Percentiles rank a stretch among this genome's conserved stretches.
Conservation (phyloP, 208 protist species). For the Phytomonas francai region DNA sequence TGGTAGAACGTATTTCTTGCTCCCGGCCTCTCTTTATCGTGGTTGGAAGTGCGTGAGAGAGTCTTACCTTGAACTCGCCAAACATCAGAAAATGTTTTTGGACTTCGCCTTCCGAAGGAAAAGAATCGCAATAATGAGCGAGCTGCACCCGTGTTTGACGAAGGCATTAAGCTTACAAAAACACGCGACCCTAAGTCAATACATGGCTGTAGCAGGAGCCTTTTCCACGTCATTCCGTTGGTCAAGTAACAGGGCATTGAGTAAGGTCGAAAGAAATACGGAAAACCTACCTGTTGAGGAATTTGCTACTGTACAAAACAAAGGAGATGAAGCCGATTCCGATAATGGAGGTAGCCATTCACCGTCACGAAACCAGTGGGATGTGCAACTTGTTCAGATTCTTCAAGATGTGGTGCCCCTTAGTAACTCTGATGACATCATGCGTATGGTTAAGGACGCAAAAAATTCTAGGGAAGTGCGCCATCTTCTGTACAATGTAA, state of each 20-base stretch:
- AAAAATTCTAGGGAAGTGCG: constrained; percentile 75
- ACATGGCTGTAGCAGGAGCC: neutral
- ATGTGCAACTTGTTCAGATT: constrained; percentile 25
- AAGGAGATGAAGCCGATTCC: neutral
- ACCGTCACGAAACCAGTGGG: constrained; percentile 8
- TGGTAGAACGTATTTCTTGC: neutral
- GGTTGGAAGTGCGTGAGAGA: neutral
- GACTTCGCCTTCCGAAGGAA: neutral
- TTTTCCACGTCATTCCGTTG: neutral
- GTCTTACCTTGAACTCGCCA: neutral
- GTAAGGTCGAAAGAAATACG: neutral
- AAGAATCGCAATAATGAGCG: neutral
- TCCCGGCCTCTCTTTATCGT: neutral
- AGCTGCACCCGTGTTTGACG: neutral
- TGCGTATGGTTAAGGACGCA: constrained; percentile 42
- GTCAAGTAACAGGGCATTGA: neutral
- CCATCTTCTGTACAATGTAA: constrained; percentile 57
- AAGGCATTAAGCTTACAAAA: neutral
- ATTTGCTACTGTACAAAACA: neutral
- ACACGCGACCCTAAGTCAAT: neutral
- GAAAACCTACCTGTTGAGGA: neutral
- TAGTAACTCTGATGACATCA: constrained; percentile 37
- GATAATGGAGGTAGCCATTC: neutral
- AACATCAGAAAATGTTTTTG: neutral
- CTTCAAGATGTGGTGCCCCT: constrained; percentile 42